Evolutionary conservation across 192 early-diverging fungal species (phyloP).

Genomic region (Linderina pennispora): DNA sequence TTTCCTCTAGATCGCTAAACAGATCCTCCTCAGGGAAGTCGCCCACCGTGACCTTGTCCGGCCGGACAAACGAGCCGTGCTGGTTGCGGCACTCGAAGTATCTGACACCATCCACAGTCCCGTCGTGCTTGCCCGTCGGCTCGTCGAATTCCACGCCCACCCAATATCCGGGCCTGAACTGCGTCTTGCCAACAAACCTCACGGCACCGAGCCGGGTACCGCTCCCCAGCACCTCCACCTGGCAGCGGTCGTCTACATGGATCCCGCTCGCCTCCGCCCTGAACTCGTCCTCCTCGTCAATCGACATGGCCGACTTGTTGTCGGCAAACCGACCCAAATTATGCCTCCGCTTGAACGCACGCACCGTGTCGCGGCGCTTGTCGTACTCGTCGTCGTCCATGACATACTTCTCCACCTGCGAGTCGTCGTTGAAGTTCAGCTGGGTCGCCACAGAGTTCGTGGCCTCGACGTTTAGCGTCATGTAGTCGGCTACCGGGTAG

Average conservation of each 20-base stretch:
- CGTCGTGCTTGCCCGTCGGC: constrained; percentile 92
- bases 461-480: constrained; percentile 60
- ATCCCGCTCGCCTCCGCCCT: constrained; percentile 62
- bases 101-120: constrained; percentile 63
- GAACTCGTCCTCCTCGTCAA: constrained; percentile 66
- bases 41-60: constrained; percentile 82
- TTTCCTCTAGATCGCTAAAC: constrained; percentile 65
- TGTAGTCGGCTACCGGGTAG: constrained; percentile 80
- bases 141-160: constrained; percentile 95
- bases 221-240: constrained; percentile 60
- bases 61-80: constrained; percentile 86
- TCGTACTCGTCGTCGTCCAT: constrained; percentile 85
- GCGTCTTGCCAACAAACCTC: constrained; percentile 63
- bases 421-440: constrained; percentile 80
- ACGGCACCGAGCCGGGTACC: constrained; percentile 56
- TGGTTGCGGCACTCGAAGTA: constrained; percentile 75
- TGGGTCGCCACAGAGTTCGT: constrained; percentile 10
- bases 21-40: constrained; percentile 91
- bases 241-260: constrained; percentile 74
- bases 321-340: constrained; percentile 84
- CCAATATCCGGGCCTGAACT: constrained; percentile 87
- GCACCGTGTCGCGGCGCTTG: constrained; percentile 73
- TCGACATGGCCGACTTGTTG: constrained; percentile 70
- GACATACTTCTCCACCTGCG: constrained; percentile 91
- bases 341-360: constrained; percentile 83